A percentile compares a stretch with the other conserved stretches of the same genome.
These are phyloP conservation scores for Senna tora DNA, from an alignment of 306 rosid genomes.

Conservation along the genomic window DNA sequence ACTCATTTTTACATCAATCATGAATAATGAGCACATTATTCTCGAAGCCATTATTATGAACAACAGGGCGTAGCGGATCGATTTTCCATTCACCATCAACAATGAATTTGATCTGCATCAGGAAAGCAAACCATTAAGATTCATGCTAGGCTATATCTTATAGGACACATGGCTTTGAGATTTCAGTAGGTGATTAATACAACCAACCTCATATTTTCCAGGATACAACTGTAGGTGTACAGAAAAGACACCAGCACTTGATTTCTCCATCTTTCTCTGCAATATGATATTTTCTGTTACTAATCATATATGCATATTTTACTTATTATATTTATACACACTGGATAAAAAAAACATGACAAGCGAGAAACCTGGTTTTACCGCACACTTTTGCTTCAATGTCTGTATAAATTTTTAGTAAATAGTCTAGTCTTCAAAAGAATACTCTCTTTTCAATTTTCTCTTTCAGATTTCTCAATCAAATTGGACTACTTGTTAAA, in stretches of 20 bases:
- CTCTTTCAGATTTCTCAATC: no score
- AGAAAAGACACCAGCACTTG: slow-evolving; percentile 69
- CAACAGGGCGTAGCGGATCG: slow-evolving; percentile 80
- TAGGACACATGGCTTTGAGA: slow-evolving; percentile 20
- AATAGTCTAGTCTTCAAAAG: no score
- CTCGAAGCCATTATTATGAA: slow-evolving; percentile 54
- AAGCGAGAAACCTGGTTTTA: not conserved
- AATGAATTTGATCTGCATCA: slow-evolving; percentile 81
- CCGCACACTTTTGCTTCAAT: not conserved
- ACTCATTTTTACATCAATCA: slow-evolving; percentile 29
- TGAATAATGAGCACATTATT: slow-evolving; percentile 69
- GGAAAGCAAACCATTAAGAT: slow-evolving; percentile 5
- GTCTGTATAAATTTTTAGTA: not conserved
- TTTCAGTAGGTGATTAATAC: slow-evolving; percentile 12
- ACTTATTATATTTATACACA: not conserved
- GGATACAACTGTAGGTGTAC: slow-evolving; percentile 77
- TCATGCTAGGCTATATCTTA: not conserved
- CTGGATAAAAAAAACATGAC: not conserved
- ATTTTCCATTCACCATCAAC: slow-evolving; percentile 93
- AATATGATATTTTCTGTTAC: slow-evolving; percentile 35
- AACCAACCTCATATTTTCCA: slow-evolving; percentile 84
- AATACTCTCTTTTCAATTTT: no score
- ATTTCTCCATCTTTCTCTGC: slow-evolving; percentile 87
- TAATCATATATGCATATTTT: not conserved
- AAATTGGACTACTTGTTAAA: no score